phyloP scores from a whole-genome alignment of 2,329 filamentous ascomycete genomes.

The Ilyonectria mors-panacis region DNA sequence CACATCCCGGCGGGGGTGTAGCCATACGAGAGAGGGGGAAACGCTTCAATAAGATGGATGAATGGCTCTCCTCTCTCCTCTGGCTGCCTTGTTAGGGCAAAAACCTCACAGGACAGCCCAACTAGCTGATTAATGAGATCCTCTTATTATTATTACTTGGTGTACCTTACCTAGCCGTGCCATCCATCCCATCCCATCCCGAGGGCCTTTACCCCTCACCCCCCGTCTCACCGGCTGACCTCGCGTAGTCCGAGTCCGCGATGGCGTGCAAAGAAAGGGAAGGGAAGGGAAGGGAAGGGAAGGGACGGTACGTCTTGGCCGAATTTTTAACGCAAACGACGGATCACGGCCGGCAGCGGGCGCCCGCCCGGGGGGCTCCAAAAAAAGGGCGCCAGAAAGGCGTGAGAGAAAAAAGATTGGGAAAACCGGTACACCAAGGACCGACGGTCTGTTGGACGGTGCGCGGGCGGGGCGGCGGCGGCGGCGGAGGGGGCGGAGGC shows the following conservation, averaged over 20 bases:
- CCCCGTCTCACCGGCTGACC: not conserved
- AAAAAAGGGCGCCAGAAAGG: not conserved
- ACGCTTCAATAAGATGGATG: not conserved
- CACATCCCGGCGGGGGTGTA: not conserved
- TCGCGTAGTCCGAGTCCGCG: conserved; percentile 1
- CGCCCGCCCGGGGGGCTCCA: not conserved
- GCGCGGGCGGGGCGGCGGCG: conserved; percentile 9
- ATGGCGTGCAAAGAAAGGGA: not conserved
- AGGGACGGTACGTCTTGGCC: not conserved
- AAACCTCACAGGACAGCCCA: conserved; percentile 1
- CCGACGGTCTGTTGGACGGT: not conserved
- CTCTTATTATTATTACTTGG: not conserved
- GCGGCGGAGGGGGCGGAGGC: conserved; percentile 8
- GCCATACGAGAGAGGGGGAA: not conserved
- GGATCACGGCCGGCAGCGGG: not conserved
- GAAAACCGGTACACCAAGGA: conserved; percentile 10
- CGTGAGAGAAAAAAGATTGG: conserved; percentile 4
- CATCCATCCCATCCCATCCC: conserved; percentile 12
- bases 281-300: not conserved
- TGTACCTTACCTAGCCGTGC: conserved; percentile 16
- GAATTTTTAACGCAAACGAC: not conserved
- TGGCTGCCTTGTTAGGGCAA: conserved; percentile 1
- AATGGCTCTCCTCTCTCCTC: not conserved
- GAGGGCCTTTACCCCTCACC: not conserved
- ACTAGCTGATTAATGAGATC: not conserved